Evolutionary conservation across 768 basidiomycete genomes (phyloP), one percentile per base, ranked within the genome.

Genomic region (Guyanaporus albipodus): DNA sequence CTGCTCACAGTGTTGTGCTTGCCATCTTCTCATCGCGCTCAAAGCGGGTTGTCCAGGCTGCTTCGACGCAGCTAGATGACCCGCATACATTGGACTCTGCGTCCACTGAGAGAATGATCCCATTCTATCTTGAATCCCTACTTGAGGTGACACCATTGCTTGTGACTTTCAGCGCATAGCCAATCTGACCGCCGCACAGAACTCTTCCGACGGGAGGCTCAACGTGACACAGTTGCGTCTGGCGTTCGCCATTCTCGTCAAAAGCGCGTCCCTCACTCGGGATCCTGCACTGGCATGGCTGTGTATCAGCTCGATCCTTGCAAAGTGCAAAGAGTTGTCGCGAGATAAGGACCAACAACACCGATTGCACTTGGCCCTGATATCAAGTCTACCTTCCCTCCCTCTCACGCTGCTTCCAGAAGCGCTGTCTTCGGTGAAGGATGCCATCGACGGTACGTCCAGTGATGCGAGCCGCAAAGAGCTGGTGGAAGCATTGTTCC

Each of bases 1-100:
- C 88, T 0, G 82, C 90, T 1, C 91, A 93, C 61, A 92, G 91
- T 8, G 87, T 88, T 22, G 68, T 93, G 28, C 70, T 94, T 12
- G 75, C 90, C 4, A 72, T 90, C 32, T 84, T 91, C 58, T 76
- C 85, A 9, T 73, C 79, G 23, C 74, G 77, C 55, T 77, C 80
- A 0, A 73, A 78, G 50, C 66, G 62, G 17, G 38, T 55, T 21
- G 52, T 44, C 8, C 46, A 61, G 42, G 47, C 42, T 18, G 23
- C 38, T 5, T 38, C 46, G 8, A 22, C 53, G 29, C 29, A 18
- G 15, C 18, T 14, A n/a, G 45, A 56, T 46, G 46, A 52, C 29
- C 49, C 41, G 6, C 42, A 46, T 18, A 19, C n/a, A 19, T 21
- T 50, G 40, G 64, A 70, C 31, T 55, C 62, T 12, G 59, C 61